phyloP scores from a whole-genome alignment of 2,329 filamentous ascomycete genomes.

The Aspergillus arachidicola region DNA sequence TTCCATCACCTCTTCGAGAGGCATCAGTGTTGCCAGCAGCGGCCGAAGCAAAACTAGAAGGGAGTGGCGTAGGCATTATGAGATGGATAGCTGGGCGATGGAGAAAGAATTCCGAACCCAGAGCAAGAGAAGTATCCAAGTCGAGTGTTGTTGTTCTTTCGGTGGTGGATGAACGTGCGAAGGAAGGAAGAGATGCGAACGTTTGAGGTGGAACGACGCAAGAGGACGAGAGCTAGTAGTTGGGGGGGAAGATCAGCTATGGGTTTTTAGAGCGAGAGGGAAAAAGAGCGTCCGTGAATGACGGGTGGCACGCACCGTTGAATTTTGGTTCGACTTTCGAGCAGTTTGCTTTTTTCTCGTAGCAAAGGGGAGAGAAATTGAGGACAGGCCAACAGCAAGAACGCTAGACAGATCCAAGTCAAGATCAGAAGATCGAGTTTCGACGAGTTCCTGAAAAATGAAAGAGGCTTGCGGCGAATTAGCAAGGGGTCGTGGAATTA shows the following conservation, averaged over 20 bases:
- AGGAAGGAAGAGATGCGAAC: constrained; percentile 25
- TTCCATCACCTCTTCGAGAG: constrained; percentile 61
- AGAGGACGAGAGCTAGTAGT: constrained; percentile 12
- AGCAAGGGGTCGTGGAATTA: constrained; percentile 6
- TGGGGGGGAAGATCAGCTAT: not conserved
- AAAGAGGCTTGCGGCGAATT: constrained; percentile 6
- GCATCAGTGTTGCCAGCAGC: constrained; percentile 73
- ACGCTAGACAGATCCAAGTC: constrained; percentile 30
- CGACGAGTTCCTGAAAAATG: constrained; percentile 19
- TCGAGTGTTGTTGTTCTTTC: constrained; percentile 21
- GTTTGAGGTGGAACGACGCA: constrained; percentile 23
- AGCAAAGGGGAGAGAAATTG: constrained; percentile 7
- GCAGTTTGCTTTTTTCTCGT: not conserved
- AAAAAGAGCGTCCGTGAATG: not conserved
- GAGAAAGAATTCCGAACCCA: constrained; percentile 23
- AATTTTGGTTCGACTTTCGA: not conserved
- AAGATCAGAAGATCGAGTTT: constrained; percentile 27
- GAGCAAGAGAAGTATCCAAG: constrained; percentile 20
- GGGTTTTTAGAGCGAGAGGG: not conserved
- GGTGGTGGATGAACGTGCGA: constrained; percentile 18
- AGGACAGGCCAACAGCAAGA: constrained; percentile 19
- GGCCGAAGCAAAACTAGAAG: constrained; percentile 82
- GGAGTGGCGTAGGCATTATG: constrained; percentile 72
- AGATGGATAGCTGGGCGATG: constrained; percentile 23
- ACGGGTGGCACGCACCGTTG: not conserved